Evolutionary conservation across 169 alveolate species (phyloP).

Genomic region (Plasmodium gaboni): DNA sequence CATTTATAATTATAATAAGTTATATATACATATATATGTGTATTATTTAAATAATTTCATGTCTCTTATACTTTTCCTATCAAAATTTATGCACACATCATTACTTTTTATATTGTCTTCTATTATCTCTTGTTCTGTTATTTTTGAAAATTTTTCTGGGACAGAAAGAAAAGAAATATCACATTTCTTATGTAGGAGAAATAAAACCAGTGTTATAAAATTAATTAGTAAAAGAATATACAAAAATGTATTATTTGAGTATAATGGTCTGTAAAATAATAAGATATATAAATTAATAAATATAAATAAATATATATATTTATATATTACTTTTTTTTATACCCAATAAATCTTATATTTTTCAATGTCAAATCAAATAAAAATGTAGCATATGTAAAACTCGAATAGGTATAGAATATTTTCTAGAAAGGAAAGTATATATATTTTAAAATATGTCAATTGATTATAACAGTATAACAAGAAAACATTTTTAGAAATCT

Average conservation of each 20-base stretch:
- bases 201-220: slow-evolving; percentile 12
- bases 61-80: background rate
- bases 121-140: background rate
- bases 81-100: background rate
- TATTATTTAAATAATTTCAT: slow-evolving; percentile 2
- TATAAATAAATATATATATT: too few species aligned
- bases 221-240: slow-evolving; percentile 5
- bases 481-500: background rate
- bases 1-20: too few species aligned
- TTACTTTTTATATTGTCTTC: slow-evolving; percentile 7
- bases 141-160: slow-evolving; percentile 5
- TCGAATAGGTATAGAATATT: slow-evolving; percentile 17
- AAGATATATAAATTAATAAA: background rate
- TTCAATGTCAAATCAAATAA: slow-evolving; percentile 30
- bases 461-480: background rate
- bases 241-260: slow-evolving; percentile 1
- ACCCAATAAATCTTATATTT: slow-evolving; percentile 36
- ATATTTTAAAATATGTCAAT: background rate
- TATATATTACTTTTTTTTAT: background rate
- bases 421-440: slow-evolving; percentile 8
- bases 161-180: background rate
- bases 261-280: slow-evolving; percentile 15
- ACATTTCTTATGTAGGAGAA: slow-evolving; percentile 24
- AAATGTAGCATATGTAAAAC: background rate
- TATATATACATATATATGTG: background rate